Evolutionary conservation across 163 green algal species (phyloP), one percentile per base, ranked within the genome.

Genomic region (Picocystis sp.): DNA sequence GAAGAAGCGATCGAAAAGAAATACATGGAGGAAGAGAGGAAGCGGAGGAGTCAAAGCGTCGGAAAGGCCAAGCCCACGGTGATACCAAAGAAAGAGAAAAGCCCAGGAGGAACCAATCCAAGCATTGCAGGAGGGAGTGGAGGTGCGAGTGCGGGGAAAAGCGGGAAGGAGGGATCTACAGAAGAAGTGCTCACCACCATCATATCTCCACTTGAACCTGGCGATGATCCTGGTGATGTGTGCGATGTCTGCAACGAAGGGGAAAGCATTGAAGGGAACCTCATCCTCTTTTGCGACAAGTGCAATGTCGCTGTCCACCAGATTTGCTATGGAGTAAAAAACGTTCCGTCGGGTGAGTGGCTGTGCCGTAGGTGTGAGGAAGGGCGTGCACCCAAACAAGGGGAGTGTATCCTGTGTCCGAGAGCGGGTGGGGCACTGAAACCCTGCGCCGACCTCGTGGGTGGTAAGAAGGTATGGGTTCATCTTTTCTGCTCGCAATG

Each of bases 281-380:
- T 50, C 2, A 74, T 74, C 45, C 13, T 74, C 17, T 74, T 72
- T 43, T 74, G 65, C 59, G 65, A 74, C 43, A 21, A 15, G 2
- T 74, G 65, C 67, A 62, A 74, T 45, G 61, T 74, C 1, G 2
- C 65, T 3, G 65, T 74, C 19, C 65, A 74, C 64, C 65, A 73
- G 47, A 17, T 55, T 15, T 74, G 65, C 56, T 74, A 74, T 21
- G 65, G 65, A 17, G 47, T 74, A 14, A 21, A 34, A 0, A 34
- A 45, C 9, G 59, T 73, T 9, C 64, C 64, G 8, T 33, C 60
- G 17, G 64, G 62, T 21, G 22, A 52, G 10, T 73, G 67, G 65
- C 17, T 65, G 10, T 74, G 63, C 59, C 22, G 22, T 15, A 45
- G 29, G 19, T 61, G 54, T 11, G 21, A 44, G 22, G 35, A 56